A percentile compares a stretch with the other conserved stretches of the same genome.
Evolutionary conservation across 2,329 filamentous ascomycete genomes (phyloP).

Genomic region (Tolypocladium tropicale): DNA sequence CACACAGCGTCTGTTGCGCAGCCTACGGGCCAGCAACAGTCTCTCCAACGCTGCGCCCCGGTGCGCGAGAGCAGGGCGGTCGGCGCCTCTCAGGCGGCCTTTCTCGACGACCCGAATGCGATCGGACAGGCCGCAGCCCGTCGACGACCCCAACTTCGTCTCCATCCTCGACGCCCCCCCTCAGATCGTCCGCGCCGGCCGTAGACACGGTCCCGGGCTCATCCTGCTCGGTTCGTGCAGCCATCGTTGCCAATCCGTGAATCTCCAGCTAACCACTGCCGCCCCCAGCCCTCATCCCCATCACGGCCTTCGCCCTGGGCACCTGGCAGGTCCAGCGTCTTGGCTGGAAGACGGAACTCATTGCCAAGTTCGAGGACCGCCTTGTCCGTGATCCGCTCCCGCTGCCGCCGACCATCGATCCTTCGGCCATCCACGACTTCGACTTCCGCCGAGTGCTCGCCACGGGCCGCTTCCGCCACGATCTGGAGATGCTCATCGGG

Average conservation of each 20-base stretch:
- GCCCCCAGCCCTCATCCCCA: slow-evolving; percentile 62
- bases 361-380: slow-evolving; percentile 87
- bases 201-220: slow-evolving; percentile 67
- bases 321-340: slow-evolving; percentile 94
- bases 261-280: background rate
- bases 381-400: slow-evolving; percentile 78
- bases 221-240: slow-evolving; percentile 55
- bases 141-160: slow-evolving; percentile 68
- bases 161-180: slow-evolving; percentile 84
- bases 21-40: slow-evolving; percentile 9
- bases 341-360: slow-evolving; percentile 85
- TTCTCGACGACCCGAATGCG: slow-evolving; percentile 9
- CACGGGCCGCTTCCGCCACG: slow-evolving; percentile 66
- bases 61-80: slow-evolving; percentile 1
- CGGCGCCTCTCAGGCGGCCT: slow-evolving; percentile 3
- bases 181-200: slow-evolving; percentile 63
- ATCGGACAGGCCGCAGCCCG: slow-evolving; percentile 34
- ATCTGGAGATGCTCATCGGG: slow-evolving; percentile 92
- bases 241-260: background rate
- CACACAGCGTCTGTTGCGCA: slow-evolving; percentile 13
- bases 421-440: slow-evolving; percentile 73
- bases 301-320: slow-evolving; percentile 82
- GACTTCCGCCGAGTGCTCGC: slow-evolving; percentile 81
- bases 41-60: background rate
- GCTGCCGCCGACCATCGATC: slow-evolving; percentile 73